Conservation (phyloP, 306 rosid genomes). For the Casuarina glauca region DNA sequence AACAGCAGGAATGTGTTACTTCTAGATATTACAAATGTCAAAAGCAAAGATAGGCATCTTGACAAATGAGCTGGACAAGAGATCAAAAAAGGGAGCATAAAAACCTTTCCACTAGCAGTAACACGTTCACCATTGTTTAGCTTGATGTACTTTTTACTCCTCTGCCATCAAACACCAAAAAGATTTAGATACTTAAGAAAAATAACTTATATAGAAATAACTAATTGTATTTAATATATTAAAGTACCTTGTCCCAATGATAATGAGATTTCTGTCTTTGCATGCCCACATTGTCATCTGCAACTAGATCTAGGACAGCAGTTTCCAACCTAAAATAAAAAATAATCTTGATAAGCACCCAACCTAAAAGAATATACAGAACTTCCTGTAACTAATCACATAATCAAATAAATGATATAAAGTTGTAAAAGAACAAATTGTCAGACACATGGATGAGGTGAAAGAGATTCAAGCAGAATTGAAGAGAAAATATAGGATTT, state of each 20-base stretch:
- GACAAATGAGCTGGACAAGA: not conserved
- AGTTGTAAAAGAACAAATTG: not conserved
- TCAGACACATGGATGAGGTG: not conserved
- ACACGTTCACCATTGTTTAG: constrained; percentile 83
- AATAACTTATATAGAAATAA: constrained; percentile 2
- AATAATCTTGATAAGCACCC: constrained; percentile 21
- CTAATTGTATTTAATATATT: constrained; percentile 10
- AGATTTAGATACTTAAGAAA: constrained; percentile 22
- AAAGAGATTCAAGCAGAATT: not conserved
- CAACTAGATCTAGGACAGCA: constrained; percentile 88
- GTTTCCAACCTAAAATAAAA: constrained; percentile 63
- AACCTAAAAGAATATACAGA: constrained; percentile 3
- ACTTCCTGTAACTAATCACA: not conserved
- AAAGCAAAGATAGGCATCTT: not conserved
- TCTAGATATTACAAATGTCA: not conserved
- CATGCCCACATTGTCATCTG: constrained; percentile 81
- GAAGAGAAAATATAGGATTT: constrained; percentile 13
- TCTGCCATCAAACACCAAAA: constrained; percentile 59
- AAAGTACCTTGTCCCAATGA: constrained; percentile 92
- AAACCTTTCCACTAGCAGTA: constrained; percentile 94
- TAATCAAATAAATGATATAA: not conserved
- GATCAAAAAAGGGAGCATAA: not conserved
- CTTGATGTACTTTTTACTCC: constrained; percentile 84
- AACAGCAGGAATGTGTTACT: not conserved
- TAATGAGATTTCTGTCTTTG: constrained; percentile 75